phyloP scores from a whole-genome alignment of 2,329 filamentous ascomycete species.

The Emmonsia crescens region DNA sequence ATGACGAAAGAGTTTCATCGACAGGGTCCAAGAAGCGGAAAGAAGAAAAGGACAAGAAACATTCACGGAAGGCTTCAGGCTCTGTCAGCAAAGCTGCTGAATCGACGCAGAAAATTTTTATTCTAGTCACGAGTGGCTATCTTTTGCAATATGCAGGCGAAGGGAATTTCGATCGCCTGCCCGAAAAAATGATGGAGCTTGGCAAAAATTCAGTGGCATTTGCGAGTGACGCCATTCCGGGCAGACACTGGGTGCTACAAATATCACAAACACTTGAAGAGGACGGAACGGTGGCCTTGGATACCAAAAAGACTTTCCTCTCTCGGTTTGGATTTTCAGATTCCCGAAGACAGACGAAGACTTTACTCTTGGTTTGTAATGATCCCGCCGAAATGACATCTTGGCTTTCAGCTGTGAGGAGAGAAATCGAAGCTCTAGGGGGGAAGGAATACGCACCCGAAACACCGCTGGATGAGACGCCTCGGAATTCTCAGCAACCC shows the following conservation, averaged over 20 bases:
- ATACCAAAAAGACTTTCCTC: constrained; percentile 27
- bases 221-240: constrained; percentile 40
- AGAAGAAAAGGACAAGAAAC: constrained; percentile 26
- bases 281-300: constrained; percentile 18
- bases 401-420: constrained; percentile 36
- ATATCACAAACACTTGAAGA: constrained; percentile 30
- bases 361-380: constrained; percentile 35
- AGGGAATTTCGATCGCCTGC: constrained; percentile 35
- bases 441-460: constrained; percentile 35
- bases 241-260: constrained; percentile 39
- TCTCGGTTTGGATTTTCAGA: constrained; percentile 31
- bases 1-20: constrained; percentile 8
- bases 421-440: constrained; percentile 36
- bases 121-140: constrained; percentile 35
- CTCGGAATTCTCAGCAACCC: constrained; percentile 3
- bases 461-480: constrained; percentile 10
- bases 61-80: constrained; percentile 27
- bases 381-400: constrained; percentile 34
- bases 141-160: constrained; percentile 37
- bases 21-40: constrained; percentile 22
- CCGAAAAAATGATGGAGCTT: constrained; percentile 38
- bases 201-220: constrained; percentile 38
- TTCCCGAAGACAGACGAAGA: constrained; percentile 26
- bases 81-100: constrained; percentile 29
- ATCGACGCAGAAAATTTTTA: constrained; percentile 36